Evolutionary conservation across 441 rosid species (phyloP).

Genomic region (Raphanus hybrid): DNA sequence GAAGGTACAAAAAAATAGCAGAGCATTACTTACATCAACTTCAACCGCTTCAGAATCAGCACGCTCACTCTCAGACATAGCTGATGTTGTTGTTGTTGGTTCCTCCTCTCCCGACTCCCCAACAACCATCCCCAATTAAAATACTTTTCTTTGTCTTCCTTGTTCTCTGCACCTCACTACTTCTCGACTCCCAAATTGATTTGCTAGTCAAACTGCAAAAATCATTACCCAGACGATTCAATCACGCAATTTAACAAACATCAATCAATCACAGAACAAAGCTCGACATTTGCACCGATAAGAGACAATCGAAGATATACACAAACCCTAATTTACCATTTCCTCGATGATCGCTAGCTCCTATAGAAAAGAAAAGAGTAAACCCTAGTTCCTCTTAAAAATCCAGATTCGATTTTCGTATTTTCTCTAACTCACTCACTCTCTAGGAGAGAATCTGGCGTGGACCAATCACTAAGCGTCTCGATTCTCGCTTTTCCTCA

Average conservation of each 20-base stretch:
- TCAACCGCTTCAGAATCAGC: conserved; percentile 80
- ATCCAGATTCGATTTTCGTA: conserved; percentile 23
- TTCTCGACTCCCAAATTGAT: not conserved
- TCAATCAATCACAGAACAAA: not conserved
- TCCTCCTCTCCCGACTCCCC: conserved; percentile 51
- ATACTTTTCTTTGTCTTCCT: conserved; percentile 38
- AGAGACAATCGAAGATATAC: not conserved
- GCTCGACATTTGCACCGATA: conserved; percentile 38
- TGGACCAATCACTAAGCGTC: conserved; percentile 22
- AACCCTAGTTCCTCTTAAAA: conserved; percentile 25
- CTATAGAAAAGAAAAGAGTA: not conserved
- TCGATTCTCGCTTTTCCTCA: conserved; percentile 16
- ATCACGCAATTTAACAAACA: not conserved
- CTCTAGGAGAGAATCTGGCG: conserved; percentile 28
- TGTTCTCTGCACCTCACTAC: conserved; percentile 48
- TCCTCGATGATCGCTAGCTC: conserved; percentile 3
- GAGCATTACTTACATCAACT: conserved; percentile 77
- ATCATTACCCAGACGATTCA: not conserved
- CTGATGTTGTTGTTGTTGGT: conserved; percentile 37
- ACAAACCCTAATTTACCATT: conserved; percentile 32
- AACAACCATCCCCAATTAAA: conserved; percentile 39
- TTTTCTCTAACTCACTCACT: conserved; percentile 8
- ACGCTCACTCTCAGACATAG: conserved; percentile 63
- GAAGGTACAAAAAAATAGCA: not conserved
- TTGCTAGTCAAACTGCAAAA: not conserved